phyloP scores from a whole-genome alignment of 345 rosid genomes.

The Euphorbia peplus region DNA sequence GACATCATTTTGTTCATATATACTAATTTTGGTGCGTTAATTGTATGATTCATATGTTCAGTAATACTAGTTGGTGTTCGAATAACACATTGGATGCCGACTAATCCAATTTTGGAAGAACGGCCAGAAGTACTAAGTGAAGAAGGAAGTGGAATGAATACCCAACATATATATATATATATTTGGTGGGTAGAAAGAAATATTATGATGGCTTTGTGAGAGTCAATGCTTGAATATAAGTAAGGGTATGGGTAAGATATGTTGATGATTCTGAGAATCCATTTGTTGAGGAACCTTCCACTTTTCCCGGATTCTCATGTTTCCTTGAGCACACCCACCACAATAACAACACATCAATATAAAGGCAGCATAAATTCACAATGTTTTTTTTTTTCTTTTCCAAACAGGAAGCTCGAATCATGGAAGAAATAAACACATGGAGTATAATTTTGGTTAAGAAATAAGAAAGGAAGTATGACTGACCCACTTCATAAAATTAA shows the following conservation, averaged over 20 bases:
- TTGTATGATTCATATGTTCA: background rate
- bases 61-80: too few species aligned
- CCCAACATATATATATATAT: background rate
- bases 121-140: too few species aligned
- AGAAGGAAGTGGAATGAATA: background rate
- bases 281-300: background rate
- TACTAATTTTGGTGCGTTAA: background rate
- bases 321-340: constrained; percentile 11
- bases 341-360: background rate
- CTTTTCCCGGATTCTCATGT: constrained; percentile 22
- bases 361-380: too few species aligned
- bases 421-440: background rate
- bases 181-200: background rate
- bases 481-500: background rate
- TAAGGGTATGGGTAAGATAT: background rate
- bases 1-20: background rate
- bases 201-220: constrained; percentile 6
- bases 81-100: too few species aligned
- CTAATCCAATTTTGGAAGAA: too few species aligned
- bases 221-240: constrained; percentile 12
- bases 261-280: constrained; percentile 10
- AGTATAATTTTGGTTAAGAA: background rate
- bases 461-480: background rate
- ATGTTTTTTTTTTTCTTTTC: background rate
- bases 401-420: background rate